A percentile compares a stretch with the other conserved stretches of the same genome.
These are phyloP conservation scores for Megacollybia platyphylla DNA, from an alignment of 1,284 basidiomycete genomes.

Conservation along the genomic window DNA sequence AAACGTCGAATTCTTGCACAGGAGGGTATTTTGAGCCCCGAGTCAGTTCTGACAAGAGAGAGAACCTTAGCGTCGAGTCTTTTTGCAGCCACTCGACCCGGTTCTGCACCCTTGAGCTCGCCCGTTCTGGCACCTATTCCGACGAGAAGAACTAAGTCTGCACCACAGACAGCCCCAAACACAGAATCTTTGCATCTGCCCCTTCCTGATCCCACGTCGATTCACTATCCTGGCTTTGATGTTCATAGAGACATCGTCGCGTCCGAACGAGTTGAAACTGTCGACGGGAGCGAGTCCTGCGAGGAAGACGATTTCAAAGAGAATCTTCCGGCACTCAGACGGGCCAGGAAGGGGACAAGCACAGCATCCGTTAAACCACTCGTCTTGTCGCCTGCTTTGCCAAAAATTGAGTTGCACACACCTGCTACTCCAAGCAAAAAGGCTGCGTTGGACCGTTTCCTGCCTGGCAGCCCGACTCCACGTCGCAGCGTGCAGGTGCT, in stretches of 20 bases:
- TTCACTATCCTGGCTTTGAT: conserved; percentile 64
- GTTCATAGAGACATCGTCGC: conserved; percentile 24
- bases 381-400: conserved; percentile 12
- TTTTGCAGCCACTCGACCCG: conserved; percentile 27
- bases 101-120: conserved; percentile 11
- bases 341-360: no score
- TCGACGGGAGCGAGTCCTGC: not conserved
- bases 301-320: conserved; percentile 13
- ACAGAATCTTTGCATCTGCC: conserved; percentile 13
- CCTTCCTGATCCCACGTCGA: conserved; percentile 34
- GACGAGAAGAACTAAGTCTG: not conserved
- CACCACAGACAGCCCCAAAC: conserved; percentile 8
- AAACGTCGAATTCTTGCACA: conserved; percentile 57
- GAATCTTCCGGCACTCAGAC: no score
- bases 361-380: conserved; percentile 3
- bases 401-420: conserved; percentile 14
- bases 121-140: conserved; percentile 10
- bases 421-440: conserved; percentile 15
- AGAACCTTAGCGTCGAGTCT: conserved; percentile 16
- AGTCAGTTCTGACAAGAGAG: conserved; percentile 18
- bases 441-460: conserved; percentile 8
- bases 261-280: conserved; percentile 11
- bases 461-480: conserved; percentile 14
- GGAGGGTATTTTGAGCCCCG: conserved; percentile 34
- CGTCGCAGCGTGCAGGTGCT: conserved; percentile 9